Percentiles rank a stretch among this genome's conserved stretches.
Conservation (phyloP, 805 yeast species). For the Metschnikowia baotianmanensis region DNA sequence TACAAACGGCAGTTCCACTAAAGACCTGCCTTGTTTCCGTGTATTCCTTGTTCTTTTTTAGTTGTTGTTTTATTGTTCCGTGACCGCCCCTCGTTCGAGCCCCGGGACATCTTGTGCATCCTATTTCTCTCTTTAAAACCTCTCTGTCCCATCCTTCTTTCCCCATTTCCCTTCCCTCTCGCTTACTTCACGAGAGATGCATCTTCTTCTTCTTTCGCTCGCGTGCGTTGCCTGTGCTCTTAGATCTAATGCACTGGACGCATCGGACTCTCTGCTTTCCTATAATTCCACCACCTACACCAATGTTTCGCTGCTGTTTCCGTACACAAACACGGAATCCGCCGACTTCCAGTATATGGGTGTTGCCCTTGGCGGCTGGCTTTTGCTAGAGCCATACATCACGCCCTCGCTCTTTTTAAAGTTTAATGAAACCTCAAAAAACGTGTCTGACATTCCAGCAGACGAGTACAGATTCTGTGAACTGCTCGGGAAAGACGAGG, state of each 20-base stretch:
- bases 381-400: constrained; percentile 67
- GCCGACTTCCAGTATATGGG: constrained; percentile 15
- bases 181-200: neutral
- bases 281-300: constrained; percentile 3
- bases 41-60: no score
- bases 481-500: constrained; percentile 46
- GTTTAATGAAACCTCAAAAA: constrained; percentile 25
- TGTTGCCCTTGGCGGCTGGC: constrained; percentile 69
- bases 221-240: neutral
- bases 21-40: no score
- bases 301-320: constrained; percentile 8
- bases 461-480: constrained; percentile 61
- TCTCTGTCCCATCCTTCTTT: no score
- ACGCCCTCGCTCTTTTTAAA: constrained; percentile 59
- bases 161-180: constrained; percentile 1
- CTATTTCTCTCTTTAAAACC: no score
- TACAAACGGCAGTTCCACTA: no score
- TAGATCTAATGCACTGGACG: constrained; percentile 2
- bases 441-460: constrained; percentile 41
- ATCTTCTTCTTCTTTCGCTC: neutral
- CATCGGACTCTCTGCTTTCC: neutral
- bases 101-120: no score
- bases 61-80: no score
- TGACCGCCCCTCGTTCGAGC: no score
- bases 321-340: constrained; percentile 8